Base-by-base conservation (phyloP, 169 alveolate genomes). In the Plasmodium gonderi region DNA sequence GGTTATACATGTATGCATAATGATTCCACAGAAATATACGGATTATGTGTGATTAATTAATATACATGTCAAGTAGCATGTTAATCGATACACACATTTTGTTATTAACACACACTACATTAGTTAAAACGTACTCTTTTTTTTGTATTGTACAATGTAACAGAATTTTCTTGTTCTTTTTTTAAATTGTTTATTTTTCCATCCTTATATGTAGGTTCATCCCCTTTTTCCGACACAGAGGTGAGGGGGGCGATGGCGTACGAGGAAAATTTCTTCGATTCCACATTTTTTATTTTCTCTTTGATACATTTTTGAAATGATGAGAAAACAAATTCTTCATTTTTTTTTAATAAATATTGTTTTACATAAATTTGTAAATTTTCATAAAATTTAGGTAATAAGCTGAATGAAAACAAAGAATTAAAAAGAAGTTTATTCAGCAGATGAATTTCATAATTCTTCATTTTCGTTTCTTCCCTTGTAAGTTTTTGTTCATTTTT, bases 331-430 rank as follows among this genome's bases (percentile, higher is more conserved):
- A 74, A 26, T 47, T 72, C 42, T 38, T 14, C 17, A 74, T 38
- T 85, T 31, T 47, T 47, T 85, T 85, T 85, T 26, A 74, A 51
- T 77, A 85, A 85, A 74, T 85, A 85, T 12, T 85, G 17, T 60
- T 64, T 85, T 76, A 85, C 67, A 72, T 85, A 85, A 31, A 47
- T 45, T 14, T 60, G 38, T 14, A 85, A n/a, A 85, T 85, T 51
- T 74, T 85, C 85, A 64, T 85, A 51, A 85, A 85, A 85, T 65
- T 85, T n/a, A 40, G 92, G 92, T 6, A 85, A 36, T 85, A 31
- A 38, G 8, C 72, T 54, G 44, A 85, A 77, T 4, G 77, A 11
- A 49, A 49, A 75, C 20, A 85, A 74, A 74, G 4, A 74, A 49
- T 65, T 85, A 75, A 85, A 85, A 74, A 85, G 14, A 29, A 85